Evolutionary conservation across 2,329 filamentous ascomycete species (phyloP), one percentile per base, ranked within the genome.

Genomic region (Teratosphaeria destructans): DNA sequence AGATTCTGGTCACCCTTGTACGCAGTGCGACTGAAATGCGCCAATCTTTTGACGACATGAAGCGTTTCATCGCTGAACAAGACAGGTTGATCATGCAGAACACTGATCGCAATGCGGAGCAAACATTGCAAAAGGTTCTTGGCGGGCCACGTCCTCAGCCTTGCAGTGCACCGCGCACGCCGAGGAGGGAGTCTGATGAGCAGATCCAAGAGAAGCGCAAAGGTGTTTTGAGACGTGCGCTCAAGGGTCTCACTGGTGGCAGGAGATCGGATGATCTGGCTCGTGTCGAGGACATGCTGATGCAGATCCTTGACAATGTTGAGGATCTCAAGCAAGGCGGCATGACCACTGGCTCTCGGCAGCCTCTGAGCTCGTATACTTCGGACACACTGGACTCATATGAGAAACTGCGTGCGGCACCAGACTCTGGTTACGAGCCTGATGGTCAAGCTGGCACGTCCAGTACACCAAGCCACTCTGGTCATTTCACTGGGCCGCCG

Each of bases 11-110:
- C 54, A 93, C 94, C 0, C 83, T 99, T 35, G 94, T 99, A 62
- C 87, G 93, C 61, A 92, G 91, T 58, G 93, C 94, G 3, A 87
- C 94, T 12, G 94, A 99, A 75, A 97, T 97, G 92, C 90, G 93
- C 64, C 95, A 89, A 66, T 95, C 90, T 0, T 95, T 97, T 71
- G 90, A 95, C 65, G 92, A 96, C 68, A 89, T 99, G 81, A 96
- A 94, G 79, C 88, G 87, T 64, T 87, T 95, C 70, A 88, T 99
- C 62, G 87, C 88, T 56, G 88, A 95, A 65, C 93, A 95, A 61
- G 93, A 96, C 70, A 89, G 90, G 61, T 83, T 91, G 69, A 88
- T 97, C 69, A 90, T 96, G 74, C 86, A 88, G 47, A 86, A 89
- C 63, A 88, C 89, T n/a, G 87, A 92, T 67, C 88, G 89, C 68